These are phyloP conservation scores for Phytophthora citricola DNA, from an alignment of 352 stramenopile genomes.

Conservation along the genomic window DNA sequence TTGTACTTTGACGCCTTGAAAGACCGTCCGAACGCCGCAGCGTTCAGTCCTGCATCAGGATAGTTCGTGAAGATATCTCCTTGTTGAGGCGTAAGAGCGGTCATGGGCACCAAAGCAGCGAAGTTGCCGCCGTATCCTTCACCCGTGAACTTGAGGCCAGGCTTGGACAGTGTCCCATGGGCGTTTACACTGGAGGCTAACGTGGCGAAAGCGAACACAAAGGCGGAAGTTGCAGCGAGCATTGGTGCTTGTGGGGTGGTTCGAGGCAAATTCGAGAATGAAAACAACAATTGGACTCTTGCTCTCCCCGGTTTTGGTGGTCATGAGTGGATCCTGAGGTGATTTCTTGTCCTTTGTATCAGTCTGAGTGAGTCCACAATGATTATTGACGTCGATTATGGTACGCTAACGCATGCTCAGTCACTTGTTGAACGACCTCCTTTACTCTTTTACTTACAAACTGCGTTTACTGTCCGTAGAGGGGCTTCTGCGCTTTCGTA, in stretches of 20 bases:
- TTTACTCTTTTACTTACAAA: constrained; percentile 6
- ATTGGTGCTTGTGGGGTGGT: constrained; percentile 3
- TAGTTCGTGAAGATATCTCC: constrained; percentile 27
- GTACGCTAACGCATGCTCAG: neutral
- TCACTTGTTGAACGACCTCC: neutral
- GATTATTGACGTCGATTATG: constrained; percentile 17
- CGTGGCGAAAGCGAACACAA: neutral
- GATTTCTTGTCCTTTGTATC: too few relatives aligned
- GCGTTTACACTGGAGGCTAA: constrained; percentile 12
- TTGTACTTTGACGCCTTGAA: constrained; percentile 28
- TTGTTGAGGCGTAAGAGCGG: constrained; percentile 11
- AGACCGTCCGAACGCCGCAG: constrained; percentile 13
- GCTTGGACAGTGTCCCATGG: constrained; percentile 19
- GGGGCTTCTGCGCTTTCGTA: neutral
- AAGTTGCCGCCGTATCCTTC: constrained; percentile 24
- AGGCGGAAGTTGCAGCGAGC: constrained; percentile 4
- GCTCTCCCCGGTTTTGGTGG: too few relatives aligned
- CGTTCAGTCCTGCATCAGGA: constrained; percentile 13
- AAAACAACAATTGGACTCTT: neutral
- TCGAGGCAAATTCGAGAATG: constrained; percentile 18
- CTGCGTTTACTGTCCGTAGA: constrained; percentile 1
- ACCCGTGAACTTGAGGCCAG: constrained; percentile 16
- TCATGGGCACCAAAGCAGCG: constrained; percentile 15
- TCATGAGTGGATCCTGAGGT: too few relatives aligned
- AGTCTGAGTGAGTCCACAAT: neutral